phyloP scores from a whole-genome alignment of 2,329 filamentous ascomycete genomes.

The Dactylellina parvicollis region DNA sequence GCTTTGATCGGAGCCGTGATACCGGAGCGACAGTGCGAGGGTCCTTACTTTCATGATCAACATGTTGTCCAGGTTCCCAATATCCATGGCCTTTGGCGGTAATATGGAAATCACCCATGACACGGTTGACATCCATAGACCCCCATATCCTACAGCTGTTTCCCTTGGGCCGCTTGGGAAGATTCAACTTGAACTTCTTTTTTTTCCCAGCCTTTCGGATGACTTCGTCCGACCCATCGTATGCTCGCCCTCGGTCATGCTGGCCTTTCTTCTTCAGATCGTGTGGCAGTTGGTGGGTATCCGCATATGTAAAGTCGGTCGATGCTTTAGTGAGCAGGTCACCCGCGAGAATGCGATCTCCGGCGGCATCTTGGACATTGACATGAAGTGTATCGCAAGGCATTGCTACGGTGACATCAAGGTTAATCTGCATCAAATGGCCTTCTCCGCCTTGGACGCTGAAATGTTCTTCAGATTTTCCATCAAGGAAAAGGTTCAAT shows the following conservation, averaged over 20 bases:
- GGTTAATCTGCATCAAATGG: slow-evolving; percentile 89
- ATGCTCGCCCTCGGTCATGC: slow-evolving; percentile 59
- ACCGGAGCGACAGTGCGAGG: background rate
- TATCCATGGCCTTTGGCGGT: slow-evolving; percentile 97
- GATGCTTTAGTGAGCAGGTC: slow-evolving; percentile 76
- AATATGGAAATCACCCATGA: slow-evolving; percentile 98
- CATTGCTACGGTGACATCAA: slow-evolving; percentile 94
- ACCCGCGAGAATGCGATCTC: slow-evolving; percentile 87
- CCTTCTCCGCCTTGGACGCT: slow-evolving; percentile 91
- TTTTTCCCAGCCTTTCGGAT: slow-evolving; percentile 74
- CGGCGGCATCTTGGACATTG: slow-evolving; percentile 95
- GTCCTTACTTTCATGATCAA: slow-evolving; percentile 79
- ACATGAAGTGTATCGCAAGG: slow-evolving; percentile 86
- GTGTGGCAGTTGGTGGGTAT: slow-evolving; percentile 71
- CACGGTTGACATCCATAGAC: slow-evolving; percentile 90
- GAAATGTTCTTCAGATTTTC: slow-evolving; percentile 86
- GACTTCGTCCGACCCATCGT: slow-evolving; percentile 92
- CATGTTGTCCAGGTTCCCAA: slow-evolving; percentile 77
- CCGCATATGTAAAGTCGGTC: slow-evolving; percentile 79
- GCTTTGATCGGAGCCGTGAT: background rate
- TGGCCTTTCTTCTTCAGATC: slow-evolving; percentile 64
- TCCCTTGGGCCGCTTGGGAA: slow-evolving; percentile 67
- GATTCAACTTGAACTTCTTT: slow-evolving; percentile 80
- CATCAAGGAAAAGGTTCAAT: slow-evolving; percentile 81
- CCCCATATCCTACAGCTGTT: slow-evolving; percentile 86